Base-by-base conservation (phyloP, 2,329 filamentous ascomycete genomes). In the Hypoxylon sp. region DNA sequence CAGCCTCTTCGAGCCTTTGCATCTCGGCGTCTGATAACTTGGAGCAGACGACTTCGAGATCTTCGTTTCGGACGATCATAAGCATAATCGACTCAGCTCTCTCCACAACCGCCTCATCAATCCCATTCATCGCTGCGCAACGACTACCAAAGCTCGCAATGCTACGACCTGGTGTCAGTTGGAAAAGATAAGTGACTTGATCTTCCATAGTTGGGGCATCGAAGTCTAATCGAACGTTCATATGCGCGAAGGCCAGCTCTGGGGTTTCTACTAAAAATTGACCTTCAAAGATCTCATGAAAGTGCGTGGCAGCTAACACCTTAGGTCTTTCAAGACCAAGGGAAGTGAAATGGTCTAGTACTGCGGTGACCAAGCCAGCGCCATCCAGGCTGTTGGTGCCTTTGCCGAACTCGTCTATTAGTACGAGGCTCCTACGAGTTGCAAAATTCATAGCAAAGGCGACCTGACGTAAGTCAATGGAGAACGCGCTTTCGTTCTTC, bases 361-460 rank as follows among this genome's bases (percentile, higher is more conserved):
- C 79, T 1, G 87, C 87, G 23, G 85, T 81, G 46, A 89, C 79
- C 13, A 91, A 78, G 0, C 87, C 89, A 1, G 86, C 84, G 5
- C 88, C 89, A 73, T 90, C 87, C 61, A 85, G 80, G 7, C 81
- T 76, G 53, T 85, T 86, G 0, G 89, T 91, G 2, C 89, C 89
- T 75, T 90, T 91, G 1, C 89, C 89, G 74, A 99, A 98, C 75
- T 99, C 96, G 74, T 99, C 96, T 48, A 98, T 89, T n/a, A 99
- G 83, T 1, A 99, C 78, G 5, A 99, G 82, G 75, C 93, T 98
- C 51, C 89, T 87, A 11, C 86, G 83, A 0, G 94, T 97, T 3
- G 91, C 89, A 58, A 93, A 86, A 63, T 87, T 91, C 53, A 96
- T 83, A 0, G 92, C 89, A 61, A 96, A 87, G 0, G 92, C 90